A percentile compares a stretch with the other conserved stretches of the same genome.
phyloP scores from a whole-genome alignment of 345 rosid genomes.

The Boechera divaricarpa region DNA sequence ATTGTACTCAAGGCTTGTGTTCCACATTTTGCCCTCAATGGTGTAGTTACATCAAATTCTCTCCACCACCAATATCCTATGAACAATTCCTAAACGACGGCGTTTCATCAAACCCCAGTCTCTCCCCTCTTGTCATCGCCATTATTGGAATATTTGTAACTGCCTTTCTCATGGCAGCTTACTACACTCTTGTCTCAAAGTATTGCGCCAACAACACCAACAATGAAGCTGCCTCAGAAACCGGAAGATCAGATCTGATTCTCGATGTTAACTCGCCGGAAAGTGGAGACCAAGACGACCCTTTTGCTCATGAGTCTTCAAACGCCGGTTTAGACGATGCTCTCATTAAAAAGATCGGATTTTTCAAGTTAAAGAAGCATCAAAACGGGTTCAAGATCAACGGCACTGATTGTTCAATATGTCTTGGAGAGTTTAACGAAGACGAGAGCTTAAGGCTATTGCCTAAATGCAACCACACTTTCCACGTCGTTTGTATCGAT shows the following conservation, averaged over 20 bases:
- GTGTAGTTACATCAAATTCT: conserved; percentile 62
- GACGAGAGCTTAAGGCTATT: conserved; percentile 76
- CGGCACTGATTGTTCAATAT: conserved; percentile 83
- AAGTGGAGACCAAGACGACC: conserved; percentile 44
- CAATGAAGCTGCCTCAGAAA: conserved; percentile 41
- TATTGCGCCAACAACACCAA: conserved; percentile 51
- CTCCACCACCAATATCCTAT: conserved; percentile 68
- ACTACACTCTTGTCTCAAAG: conserved; percentile 78
- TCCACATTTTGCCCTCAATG: conserved; percentile 81
- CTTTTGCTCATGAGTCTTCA: conserved; percentile 68
- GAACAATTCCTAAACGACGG: conserved; percentile 47
- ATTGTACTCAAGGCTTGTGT: conserved; percentile 81
- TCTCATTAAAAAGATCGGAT: conserved; percentile 68
- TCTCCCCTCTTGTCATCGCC: conserved; percentile 86
- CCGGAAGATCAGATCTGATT: conserved; percentile 39
- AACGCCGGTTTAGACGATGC: conserved; percentile 78
- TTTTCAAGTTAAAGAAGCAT: conserved; percentile 62
- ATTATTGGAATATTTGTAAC: conserved; percentile 76
- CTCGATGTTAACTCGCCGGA: conserved; percentile 51
- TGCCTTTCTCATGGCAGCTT: conserved; percentile 78
- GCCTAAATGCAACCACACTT: conserved; percentile 87
- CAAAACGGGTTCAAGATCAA: conserved; percentile 50
- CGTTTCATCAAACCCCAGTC: conserved; percentile 54
- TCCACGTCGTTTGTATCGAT: conserved; percentile 87
- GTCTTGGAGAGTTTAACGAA: conserved; percentile 84